Conservation (phyloP, 148 eudicot genomes). For the Vaccinium corymbosum region DNA sequence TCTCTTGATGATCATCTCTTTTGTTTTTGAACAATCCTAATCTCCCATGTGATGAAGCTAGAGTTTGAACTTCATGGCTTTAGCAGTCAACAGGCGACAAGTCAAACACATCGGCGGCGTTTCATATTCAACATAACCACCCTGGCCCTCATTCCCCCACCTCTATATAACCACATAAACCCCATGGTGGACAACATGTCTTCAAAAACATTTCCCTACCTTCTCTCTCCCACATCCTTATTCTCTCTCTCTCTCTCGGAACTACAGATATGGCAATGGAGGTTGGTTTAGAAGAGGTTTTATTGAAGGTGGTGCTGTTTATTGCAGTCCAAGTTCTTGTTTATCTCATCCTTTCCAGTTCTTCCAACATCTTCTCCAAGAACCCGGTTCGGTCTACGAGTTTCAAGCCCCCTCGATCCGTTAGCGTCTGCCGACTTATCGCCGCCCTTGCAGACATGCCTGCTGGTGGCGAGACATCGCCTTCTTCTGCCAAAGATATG, state of each 20-base stretch:
- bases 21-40: not conserved
- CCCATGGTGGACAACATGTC: not conserved
- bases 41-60: too few relatives aligned
- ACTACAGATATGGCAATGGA: conserved; percentile 16
- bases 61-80: not conserved
- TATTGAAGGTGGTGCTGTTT: conserved; percentile 32
- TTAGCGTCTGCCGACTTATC: conserved; percentile 37
- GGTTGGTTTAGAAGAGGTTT: conserved; percentile 15
- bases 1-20: not conserved
- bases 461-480: conserved; percentile 38
- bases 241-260: not conserved
- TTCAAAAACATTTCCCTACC: not conserved
- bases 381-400: conserved; percentile 19
- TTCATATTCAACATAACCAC: not conserved
- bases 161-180: not conserved
- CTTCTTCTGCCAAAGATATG: conserved; percentile 12
- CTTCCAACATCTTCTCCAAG: conserved; percentile 46
- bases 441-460: conserved; percentile 44
- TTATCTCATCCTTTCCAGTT: conserved; percentile 39
- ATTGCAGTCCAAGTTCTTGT: conserved; percentile 39
- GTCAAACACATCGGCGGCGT: not conserved
- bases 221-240: too few relatives aligned
- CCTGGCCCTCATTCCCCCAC: not conserved
- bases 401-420: conserved; percentile 33
- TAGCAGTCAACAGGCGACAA: not conserved